Evolutionary conservation across 2,329 filamentous ascomycete genomes (phyloP).

Genomic region (Ophiosphaerella narmari): DNA sequence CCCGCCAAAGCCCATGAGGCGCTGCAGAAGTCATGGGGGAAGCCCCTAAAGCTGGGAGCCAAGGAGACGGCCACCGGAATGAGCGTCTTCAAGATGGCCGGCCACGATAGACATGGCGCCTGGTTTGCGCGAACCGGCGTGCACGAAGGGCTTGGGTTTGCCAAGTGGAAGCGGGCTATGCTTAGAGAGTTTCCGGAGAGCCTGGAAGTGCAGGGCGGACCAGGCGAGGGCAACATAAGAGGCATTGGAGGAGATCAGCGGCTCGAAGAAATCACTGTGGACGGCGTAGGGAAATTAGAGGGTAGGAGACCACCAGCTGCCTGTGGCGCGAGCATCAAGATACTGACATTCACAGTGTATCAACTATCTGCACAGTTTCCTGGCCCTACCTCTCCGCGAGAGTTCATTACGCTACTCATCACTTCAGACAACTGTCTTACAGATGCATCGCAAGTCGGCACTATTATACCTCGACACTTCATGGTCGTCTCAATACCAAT

Average conservation of each 20-base stretch:
- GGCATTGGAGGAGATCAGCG: conserved; percentile 82
- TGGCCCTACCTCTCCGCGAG: conserved; percentile 82
- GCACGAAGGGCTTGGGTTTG: conserved; percentile 77
- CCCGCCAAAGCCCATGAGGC: conserved; percentile 59
- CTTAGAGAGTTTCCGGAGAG: conserved; percentile 80
- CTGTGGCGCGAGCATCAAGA: neutral
- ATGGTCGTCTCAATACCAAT: conserved; percentile 89
- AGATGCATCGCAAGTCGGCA: conserved; percentile 49
- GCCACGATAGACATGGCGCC: conserved; percentile 79
- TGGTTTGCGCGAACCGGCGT: conserved; percentile 90
- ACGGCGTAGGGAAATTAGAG: conserved; percentile 66
- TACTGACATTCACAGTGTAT: conserved; percentile 63
- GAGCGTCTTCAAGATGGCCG: conserved; percentile 76
- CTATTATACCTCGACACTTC: conserved; percentile 66
- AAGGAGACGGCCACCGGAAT: conserved; percentile 78
- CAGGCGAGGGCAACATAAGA: conserved; percentile 75
- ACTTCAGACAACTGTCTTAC: conserved; percentile 63
- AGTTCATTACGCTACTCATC: conserved; percentile 81
- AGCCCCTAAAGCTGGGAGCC: conserved; percentile 73
- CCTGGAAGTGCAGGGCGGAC: conserved; percentile 69
- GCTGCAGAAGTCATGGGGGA: conserved; percentile 82
- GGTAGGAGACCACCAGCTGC: conserved; percentile 47
- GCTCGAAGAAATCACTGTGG: conserved; percentile 66
- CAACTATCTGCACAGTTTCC: conserved; percentile 89
- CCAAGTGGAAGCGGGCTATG: conserved; percentile 76